Evolutionary conservation across 2,329 filamentous ascomycete genomes (phyloP).

Genomic region (Biscogniauxia mediterranea): DNA sequence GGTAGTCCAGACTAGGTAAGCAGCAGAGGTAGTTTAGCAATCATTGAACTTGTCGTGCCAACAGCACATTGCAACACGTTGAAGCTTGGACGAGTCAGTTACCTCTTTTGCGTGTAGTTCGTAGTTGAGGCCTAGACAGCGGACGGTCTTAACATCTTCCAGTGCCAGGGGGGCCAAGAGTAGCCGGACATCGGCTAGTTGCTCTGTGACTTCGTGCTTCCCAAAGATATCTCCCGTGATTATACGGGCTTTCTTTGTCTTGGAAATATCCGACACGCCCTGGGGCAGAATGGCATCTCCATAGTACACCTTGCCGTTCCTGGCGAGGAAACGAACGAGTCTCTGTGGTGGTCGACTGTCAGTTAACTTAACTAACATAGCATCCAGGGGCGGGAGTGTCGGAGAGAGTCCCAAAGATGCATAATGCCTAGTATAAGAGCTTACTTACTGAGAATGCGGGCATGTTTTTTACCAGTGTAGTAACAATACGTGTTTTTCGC

Average conservation of each 20-base stretch:
- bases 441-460: conserved; percentile 46
- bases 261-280: conserved; percentile 58
- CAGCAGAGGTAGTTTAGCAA: conserved; percentile 6
- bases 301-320: conserved; percentile 68
- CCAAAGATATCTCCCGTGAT: conserved; percentile 67
- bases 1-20: conserved; percentile 56
- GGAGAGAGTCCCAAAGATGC: background rate
- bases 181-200: conserved; percentile 52
- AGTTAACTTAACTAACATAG: background rate
- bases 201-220: conserved; percentile 60
- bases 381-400: background rate
- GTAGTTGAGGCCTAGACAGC: conserved; percentile 72
- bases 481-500: background rate
- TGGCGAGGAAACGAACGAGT: conserved; percentile 71
- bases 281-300: conserved; percentile 69
- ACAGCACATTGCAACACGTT: background rate
- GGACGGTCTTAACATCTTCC: conserved; percentile 63
- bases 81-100: conserved; percentile 7
- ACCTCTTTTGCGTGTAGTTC: conserved; percentile 68
- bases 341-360: conserved; percentile 44
- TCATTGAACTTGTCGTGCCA: background rate
- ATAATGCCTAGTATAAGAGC: background rate
- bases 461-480: conserved; percentile 29
- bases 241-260: conserved; percentile 59
- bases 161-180: conserved; percentile 64